These are phyloP conservation scores for Shiraia sp. DNA, from an alignment of 2,329 filamentous ascomycete species.

Conservation along the genomic window DNA sequence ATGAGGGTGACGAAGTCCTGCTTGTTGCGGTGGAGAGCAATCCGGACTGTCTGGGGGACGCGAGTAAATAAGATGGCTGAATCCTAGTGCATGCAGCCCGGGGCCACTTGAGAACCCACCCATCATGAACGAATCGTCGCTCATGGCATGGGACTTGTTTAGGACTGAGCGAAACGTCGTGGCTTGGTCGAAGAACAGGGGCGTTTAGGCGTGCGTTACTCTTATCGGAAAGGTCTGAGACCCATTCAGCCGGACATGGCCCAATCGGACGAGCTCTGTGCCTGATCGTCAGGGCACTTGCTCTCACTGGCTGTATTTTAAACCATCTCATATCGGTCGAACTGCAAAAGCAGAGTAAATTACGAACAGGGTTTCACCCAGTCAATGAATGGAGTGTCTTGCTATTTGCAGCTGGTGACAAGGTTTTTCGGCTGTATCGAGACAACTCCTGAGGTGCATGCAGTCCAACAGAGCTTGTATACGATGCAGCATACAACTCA, in stretches of 20 bases:
- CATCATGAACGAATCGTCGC: constrained; percentile 40
- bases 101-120: constrained; percentile 32
- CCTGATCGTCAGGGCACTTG: constrained; percentile 39
- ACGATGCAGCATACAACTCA: too few species aligned
- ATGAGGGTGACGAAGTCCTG: constrained; percentile 43
- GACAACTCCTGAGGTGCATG: constrained; percentile 13
- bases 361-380: constrained; percentile 26
- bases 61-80: constrained; percentile 43
- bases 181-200: constrained; percentile 34
- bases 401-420: constrained; percentile 15
- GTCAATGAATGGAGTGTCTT: constrained; percentile 13
- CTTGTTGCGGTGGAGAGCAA: constrained; percentile 37
- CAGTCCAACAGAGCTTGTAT: constrained; percentile 7
- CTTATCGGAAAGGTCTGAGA: constrained; percentile 20
- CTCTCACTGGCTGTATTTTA: constrained; percentile 35
- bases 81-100: constrained; percentile 30
- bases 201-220: constrained; percentile 26
- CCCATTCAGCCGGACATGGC: constrained; percentile 21
- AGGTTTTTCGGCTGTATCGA: constrained; percentile 26
- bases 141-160: constrained; percentile 36
- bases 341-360: constrained; percentile 37
- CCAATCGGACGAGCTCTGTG: constrained; percentile 36
- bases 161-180: constrained; percentile 38
- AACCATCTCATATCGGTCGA: constrained; percentile 24
- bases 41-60: constrained; percentile 35